Percentiles rank a stretch among this genome's conserved stretches.
Evolutionary conservation across 331 rosid species (phyloP).

Genomic region (Rosa hybrid): DNA sequence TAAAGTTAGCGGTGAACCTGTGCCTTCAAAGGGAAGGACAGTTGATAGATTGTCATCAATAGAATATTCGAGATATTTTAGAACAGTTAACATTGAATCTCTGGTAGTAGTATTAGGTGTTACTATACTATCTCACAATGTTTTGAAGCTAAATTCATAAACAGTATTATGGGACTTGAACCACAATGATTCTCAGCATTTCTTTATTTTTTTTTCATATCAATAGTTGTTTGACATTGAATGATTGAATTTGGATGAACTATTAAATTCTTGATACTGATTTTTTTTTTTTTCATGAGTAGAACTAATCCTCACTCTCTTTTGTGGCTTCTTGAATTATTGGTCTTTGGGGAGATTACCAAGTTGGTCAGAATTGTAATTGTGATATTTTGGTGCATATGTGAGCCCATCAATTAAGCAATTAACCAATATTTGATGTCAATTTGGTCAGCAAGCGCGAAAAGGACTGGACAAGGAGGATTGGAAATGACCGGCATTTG

Average conservation of each 20-base stretch:
- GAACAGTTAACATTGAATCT: background rate
- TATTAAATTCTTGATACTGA: background rate
- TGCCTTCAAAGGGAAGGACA: background rate
- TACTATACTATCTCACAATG: background rate
- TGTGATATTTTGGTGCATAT: background rate
- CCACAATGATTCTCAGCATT: background rate
- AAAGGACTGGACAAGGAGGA: constrained; percentile 95
- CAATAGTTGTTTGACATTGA: background rate
- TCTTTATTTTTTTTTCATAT: background rate
- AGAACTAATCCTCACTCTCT: background rate
- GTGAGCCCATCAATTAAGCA: background rate
- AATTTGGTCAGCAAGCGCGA: constrained; percentile 65
- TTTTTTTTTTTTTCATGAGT: background rate
- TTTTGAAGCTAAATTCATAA: background rate
- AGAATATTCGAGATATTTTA: background rate
- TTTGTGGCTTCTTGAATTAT: background rate
- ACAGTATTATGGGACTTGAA: background rate
- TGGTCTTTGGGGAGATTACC: background rate
- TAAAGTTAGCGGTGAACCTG: background rate
- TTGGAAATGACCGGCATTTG: constrained; percentile 90
- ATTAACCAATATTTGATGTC: constrained; percentile 10
- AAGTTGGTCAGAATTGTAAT: background rate
- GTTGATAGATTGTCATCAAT: background rate
- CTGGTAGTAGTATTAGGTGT: background rate
- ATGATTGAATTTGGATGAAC: background rate